Evolutionary conservation across 257 asterid genomes (phyloP).

Genomic region (Plantago elongata): DNA sequence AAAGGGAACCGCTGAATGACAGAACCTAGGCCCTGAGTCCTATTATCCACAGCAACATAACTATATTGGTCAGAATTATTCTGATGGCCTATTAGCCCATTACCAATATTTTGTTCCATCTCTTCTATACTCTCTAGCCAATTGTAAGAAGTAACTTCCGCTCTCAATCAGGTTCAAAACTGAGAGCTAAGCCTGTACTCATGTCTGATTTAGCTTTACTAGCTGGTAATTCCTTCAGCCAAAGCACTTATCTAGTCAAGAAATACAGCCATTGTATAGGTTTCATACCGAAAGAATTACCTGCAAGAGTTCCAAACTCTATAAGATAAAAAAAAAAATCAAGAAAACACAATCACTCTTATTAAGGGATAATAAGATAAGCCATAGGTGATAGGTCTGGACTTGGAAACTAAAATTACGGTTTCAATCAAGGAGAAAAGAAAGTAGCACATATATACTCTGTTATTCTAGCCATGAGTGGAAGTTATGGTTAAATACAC

Average conservation of each 20-base stretch:
- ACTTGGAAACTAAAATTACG: no score
- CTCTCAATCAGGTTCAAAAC: constrained; percentile 41
- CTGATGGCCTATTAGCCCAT: constrained; percentile 44
- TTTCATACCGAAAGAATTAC: constrained; percentile 24
- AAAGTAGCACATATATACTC: no score
- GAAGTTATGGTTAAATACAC: no score
- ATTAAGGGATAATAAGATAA: no score
- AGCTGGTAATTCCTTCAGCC: constrained; percentile 22
- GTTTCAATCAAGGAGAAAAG: no score
- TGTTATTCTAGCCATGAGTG: no score
- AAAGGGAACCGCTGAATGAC: constrained; percentile 46
- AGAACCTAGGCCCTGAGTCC: constrained; percentile 52
- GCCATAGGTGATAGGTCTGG: no score
- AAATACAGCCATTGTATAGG: constrained; percentile 12
- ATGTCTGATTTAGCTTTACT: constrained; percentile 24
- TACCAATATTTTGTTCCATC: constrained; percentile 57
- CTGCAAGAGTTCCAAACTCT: constrained; percentile 22
- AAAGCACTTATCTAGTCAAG: constrained; percentile 9
- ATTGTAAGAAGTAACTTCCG: constrained; percentile 18
- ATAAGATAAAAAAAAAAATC: constrained; percentile 1
- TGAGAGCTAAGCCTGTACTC: constrained; percentile 29
- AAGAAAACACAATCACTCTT: neutral
- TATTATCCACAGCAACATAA: constrained; percentile 44
- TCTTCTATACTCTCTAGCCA: constrained; percentile 9
- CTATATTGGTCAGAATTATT: constrained; percentile 46